Evolutionary conservation across 1,284 basidiomycete genomes (phyloP).

Genomic region (Cutaneotrichosporon sp.): DNA sequence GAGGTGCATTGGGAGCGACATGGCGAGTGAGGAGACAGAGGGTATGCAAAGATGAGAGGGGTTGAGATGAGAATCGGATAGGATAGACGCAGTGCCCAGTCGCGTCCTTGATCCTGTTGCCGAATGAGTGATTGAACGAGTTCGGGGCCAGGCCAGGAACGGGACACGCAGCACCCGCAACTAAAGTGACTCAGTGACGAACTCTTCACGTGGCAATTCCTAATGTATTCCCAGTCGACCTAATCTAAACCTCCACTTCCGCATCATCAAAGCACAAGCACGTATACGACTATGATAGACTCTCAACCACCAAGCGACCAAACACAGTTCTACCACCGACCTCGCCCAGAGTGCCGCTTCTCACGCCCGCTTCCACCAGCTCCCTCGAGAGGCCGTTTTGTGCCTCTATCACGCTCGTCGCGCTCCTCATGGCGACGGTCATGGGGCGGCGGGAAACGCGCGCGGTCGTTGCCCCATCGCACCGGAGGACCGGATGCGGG

Average conservation of each 20-base stretch:
- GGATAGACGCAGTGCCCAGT: not conserved
- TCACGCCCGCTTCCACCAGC: not conserved
- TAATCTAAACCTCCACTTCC: not conserved
- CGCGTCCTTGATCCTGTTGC: no score
- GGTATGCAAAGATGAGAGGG: not conserved
- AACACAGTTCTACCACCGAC: not conserved
- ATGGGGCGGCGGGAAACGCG: not conserved
- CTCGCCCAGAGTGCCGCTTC: not conserved
- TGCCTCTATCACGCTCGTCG: not conserved
- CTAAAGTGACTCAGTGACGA: not conserved
- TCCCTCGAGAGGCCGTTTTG: not conserved
- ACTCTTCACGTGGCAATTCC: not conserved
- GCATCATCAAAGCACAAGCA: not conserved
- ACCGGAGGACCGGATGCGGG: not conserved
- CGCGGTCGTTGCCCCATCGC: not conserved
- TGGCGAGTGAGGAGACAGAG: conserved; percentile 21
- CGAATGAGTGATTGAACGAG: no score
- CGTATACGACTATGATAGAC: not conserved
- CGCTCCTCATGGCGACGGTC: not conserved
- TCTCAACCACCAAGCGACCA: not conserved
- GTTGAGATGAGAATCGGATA: not conserved
- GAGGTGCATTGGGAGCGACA: conserved; percentile 63
- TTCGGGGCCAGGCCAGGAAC: not conserved
- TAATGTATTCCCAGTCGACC: not conserved
- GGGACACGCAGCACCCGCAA: not conserved